phyloP scores from a whole-genome alignment of 2,329 filamentous ascomycete genomes.

The Venturia nashicola region DNA sequence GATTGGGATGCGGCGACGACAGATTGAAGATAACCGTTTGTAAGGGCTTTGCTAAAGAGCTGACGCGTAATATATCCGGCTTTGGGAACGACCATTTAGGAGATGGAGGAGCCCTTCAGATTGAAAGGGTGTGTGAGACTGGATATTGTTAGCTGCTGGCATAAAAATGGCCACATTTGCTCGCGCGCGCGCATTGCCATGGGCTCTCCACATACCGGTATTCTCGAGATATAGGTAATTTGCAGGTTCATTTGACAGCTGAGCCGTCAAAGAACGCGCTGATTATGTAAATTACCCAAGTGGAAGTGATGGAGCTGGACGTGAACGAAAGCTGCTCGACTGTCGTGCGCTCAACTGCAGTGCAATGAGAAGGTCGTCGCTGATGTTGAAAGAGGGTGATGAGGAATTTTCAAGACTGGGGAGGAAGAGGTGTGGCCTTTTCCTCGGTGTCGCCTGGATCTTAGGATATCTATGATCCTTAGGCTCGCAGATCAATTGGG shows the following conservation, averaged over 20 bases:
- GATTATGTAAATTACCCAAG: constrained; percentile 8
- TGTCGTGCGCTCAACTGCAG: not conserved
- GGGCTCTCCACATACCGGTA: constrained; percentile 44
- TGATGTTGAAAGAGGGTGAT: not conserved
- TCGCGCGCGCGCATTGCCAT: not conserved
- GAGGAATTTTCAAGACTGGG: not conserved
- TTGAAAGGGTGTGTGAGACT: constrained; percentile 37
- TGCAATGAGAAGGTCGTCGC: not conserved
- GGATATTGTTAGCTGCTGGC: constrained; percentile 1
- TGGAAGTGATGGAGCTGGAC: not conserved
- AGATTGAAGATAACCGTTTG: constrained; percentile 95
- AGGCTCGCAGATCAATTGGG: not conserved
- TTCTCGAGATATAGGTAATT: constrained; percentile 45
- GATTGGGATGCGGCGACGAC: constrained; percentile 91
- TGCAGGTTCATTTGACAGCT: constrained; percentile 99
- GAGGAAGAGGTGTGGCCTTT: not conserved
- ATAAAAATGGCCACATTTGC: not conserved
- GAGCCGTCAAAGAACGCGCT: constrained; percentile 82
- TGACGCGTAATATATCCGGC: constrained; percentile 83
- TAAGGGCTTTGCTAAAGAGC: constrained; percentile 93
- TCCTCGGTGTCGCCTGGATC: not conserved
- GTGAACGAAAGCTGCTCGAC: not conserved
- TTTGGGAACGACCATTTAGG: constrained; percentile 77
- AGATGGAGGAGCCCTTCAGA: constrained; percentile 51
- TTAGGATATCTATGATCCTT: not conserved